A percentile compares a stretch with the other conserved stretches of the same genome.
Conservation (phyloP, 1,284 basidiomycete species). For the Athelia sp. region DNA sequence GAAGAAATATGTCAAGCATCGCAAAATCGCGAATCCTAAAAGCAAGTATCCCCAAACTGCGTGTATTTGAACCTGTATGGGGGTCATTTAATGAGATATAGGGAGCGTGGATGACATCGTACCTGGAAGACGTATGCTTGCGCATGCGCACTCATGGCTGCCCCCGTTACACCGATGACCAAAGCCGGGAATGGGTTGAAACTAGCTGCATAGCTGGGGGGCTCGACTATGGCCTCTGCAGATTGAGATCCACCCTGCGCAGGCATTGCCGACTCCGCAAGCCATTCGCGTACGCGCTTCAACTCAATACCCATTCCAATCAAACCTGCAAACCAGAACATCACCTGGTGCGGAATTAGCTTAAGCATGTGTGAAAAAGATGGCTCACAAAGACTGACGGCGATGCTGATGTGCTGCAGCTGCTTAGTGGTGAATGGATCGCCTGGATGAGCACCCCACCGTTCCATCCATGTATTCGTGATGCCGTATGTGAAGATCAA, state of each 20-base stretch:
- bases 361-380: too few species aligned
- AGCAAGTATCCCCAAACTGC: constrained; percentile 90
- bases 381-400: constrained; percentile 45
- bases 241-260: constrained; percentile 29
- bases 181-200: constrained; percentile 96
- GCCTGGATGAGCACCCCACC: constrained; percentile 78
- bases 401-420: constrained; percentile 94
- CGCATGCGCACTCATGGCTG: constrained; percentile 93
- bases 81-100: constrained; percentile 3
- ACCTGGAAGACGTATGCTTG: constrained; percentile 88
- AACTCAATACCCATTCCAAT: constrained; percentile 91
- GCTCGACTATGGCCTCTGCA: constrained; percentile 48
- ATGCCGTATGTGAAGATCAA: constrained; percentile 91
- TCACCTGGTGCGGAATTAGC: constrained; percentile 37
- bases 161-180: constrained; percentile 89
- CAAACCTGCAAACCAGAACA: constrained; percentile 95
- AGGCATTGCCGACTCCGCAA: constrained; percentile 51
- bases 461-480: constrained; percentile 97
- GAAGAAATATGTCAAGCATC: constrained; percentile 92
- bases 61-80: constrained; percentile 77
- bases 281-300: constrained; percentile 62
- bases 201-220: constrained; percentile 70
- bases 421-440: constrained; percentile 91
- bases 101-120: constrained; percentile 7
- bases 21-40: constrained; percentile 71